Percentiles rank a stretch among this genome's conserved stretches.
Conservation (phyloP, 257 asterid species). For the Plectranthus barbatus region DNA sequence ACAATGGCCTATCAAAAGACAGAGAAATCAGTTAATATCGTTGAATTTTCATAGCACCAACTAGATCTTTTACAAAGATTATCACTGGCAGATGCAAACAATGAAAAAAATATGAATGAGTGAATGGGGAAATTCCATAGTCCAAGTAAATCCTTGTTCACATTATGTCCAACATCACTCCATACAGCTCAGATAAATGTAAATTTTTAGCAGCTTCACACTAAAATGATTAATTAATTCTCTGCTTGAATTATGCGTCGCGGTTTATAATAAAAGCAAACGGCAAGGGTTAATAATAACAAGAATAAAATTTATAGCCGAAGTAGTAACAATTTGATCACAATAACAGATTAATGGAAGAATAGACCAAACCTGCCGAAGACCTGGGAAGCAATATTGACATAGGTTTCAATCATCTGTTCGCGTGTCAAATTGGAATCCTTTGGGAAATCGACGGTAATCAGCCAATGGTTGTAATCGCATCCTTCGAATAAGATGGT, state of each 20-base stretch:
- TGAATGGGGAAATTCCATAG: background rate
- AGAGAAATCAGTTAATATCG: background rate
- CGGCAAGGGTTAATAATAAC: too few relatives aligned
- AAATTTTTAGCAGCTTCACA: background rate
- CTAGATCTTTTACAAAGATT: background rate
- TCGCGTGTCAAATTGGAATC: conserved; percentile 43
- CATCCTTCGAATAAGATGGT: conserved; percentile 92
- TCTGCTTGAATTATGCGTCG: too few relatives aligned
- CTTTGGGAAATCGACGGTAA: conserved; percentile 68
- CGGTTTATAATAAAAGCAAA: too few relatives aligned
- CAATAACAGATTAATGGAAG: background rate
- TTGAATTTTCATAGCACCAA: background rate
- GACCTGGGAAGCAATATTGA: conserved; percentile 67
- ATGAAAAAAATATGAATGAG: background rate
- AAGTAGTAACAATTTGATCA: too few relatives aligned
- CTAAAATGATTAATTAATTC: background rate
- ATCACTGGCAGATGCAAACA: background rate
- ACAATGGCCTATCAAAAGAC: background rate
- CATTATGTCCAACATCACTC: background rate
- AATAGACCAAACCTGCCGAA: conserved; percentile 67
- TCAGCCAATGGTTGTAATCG: conserved; percentile 94
- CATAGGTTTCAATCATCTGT: conserved; percentile 65
- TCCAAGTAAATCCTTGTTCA: background rate
- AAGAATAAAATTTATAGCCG: too few relatives aligned
- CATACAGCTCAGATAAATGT: background rate